Percentiles rank a stretch among this genome's conserved stretches.
phyloP scores from a whole-genome alignment of 768 basidiomycete genomes.

The Krasilnikovozyma curviuscula region DNA sequence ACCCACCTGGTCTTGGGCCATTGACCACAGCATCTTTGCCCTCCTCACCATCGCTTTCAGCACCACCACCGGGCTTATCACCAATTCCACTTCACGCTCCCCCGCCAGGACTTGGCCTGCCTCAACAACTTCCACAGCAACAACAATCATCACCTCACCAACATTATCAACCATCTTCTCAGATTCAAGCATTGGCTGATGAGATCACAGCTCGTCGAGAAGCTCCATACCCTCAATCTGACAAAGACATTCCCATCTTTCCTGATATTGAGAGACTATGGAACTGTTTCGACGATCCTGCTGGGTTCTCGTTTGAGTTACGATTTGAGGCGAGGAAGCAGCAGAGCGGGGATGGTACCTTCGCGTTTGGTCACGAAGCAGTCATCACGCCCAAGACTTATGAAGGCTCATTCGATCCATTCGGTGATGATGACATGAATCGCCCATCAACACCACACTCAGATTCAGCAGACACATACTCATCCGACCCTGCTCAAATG shows the following conservation, averaged over 20 bases:
- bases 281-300: too few species aligned
- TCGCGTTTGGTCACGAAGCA: neutral
- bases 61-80: neutral
- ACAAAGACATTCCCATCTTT: slow-evolving; percentile 35
- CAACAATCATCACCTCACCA: neutral
- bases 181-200: slow-evolving; percentile 63
- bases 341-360: neutral
- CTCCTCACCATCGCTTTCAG: neutral
- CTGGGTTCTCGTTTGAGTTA: too few species aligned
- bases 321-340: too few species aligned
- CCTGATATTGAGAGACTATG: slow-evolving; percentile 51
- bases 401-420: slow-evolving; percentile 21
- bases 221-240: slow-evolving; percentile 19
- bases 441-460: neutral
- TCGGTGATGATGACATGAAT: slow-evolving; percentile 11
- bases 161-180: slow-evolving; percentile 63
- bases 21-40: neutral
- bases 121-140: neutral
- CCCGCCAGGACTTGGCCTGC: neutral
- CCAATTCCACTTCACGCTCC: neutral
- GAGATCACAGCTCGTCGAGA: slow-evolving; percentile 63
- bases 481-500: slow-evolving; percentile 5
- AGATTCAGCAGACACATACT: neutral
- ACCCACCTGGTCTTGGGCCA: neutral
- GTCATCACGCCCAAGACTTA: slow-evolving; percentile 10